phyloP scores from a whole-genome alignment of 2,329 filamentous ascomycete species.

The Neofusicoccum umdonicola region DNA sequence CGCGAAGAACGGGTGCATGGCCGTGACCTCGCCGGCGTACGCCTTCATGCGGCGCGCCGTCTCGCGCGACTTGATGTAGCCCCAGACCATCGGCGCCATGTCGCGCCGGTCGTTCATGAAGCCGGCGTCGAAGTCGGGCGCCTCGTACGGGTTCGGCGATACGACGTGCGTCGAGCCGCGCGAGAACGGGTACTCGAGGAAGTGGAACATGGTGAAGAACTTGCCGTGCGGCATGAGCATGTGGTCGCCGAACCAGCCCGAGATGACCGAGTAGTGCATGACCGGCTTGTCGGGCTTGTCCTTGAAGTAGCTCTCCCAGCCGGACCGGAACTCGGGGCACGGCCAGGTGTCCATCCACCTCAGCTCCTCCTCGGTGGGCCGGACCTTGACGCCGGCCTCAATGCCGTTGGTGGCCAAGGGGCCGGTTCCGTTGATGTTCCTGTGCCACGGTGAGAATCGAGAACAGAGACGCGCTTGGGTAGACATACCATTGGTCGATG shows the following conservation, averaged over 20 bases:
- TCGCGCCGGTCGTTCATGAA: slow-evolving; percentile 86
- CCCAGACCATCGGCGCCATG: slow-evolving; percentile 79
- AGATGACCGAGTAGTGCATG: slow-evolving; percentile 79
- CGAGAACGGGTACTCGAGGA: slow-evolving; percentile 75
- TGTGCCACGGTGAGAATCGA: not conserved
- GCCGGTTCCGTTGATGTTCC: slow-evolving; percentile 71
- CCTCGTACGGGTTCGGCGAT: slow-evolving; percentile 69
- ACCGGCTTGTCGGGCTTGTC: slow-evolving; percentile 82
- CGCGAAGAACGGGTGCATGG: slow-evolving; percentile 68
- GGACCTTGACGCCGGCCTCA: slow-evolving; percentile 75
- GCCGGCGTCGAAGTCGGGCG: slow-evolving; percentile 74
- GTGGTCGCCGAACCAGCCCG: slow-evolving; percentile 50
- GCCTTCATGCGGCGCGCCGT: slow-evolving; percentile 75
- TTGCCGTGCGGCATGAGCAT: slow-evolving; percentile 69
- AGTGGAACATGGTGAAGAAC: slow-evolving; percentile 83
- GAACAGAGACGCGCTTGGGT: not conserved
- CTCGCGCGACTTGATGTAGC: slow-evolving; percentile 78
- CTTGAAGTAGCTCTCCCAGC: slow-evolving; percentile 82
- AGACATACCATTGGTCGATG: slow-evolving; percentile 65
- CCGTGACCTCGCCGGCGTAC: slow-evolving; percentile 67
- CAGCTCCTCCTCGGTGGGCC: slow-evolving; percentile 67
- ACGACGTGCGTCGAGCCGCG: slow-evolving; percentile 69
- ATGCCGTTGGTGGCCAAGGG: slow-evolving; percentile 77
- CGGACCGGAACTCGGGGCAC: slow-evolving; percentile 68
- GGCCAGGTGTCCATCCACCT: slow-evolving; percentile 70